These are phyloP conservation scores for Tylopilus vinaceipallidus DNA, from an alignment of 768 basidiomycete species.

Conservation along the genomic window DNA sequence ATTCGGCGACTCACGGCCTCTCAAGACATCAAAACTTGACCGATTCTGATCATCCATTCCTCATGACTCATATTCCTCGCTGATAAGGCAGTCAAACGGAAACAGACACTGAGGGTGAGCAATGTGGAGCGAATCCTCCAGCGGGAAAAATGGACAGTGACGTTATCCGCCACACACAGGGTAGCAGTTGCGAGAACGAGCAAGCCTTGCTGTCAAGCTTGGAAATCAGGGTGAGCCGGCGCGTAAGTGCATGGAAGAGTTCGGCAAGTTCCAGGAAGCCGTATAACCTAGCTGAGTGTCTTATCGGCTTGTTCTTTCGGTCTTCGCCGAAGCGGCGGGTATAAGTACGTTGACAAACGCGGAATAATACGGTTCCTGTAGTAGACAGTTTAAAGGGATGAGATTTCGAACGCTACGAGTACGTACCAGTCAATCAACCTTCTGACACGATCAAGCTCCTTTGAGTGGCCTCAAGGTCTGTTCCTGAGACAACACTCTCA, in stretches of 20 bases:
- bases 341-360: slow-evolving; percentile 23
- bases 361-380: slow-evolving; percentile 28
- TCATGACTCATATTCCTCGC: slow-evolving; percentile 27
- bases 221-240: neutral
- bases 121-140: slow-evolving; percentile 22
- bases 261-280: slow-evolving; percentile 30
- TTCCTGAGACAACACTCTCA: slow-evolving; percentile 10
- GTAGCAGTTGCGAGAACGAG: slow-evolving; percentile 2
- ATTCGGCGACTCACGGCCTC: slow-evolving; percentile 9
- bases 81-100: slow-evolving; percentile 19
- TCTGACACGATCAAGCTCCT: slow-evolving; percentile 21
- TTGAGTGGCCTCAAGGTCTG: slow-evolving; percentile 17
- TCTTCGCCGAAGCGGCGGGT: slow-evolving; percentile 20
- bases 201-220: neutral
- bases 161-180: slow-evolving; percentile 17
- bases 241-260: slow-evolving; percentile 29
- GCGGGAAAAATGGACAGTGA: slow-evolving; percentile 7
- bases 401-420: neutral
- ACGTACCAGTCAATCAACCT: slow-evolving; percentile 25
- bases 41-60: slow-evolving; percentile 28
- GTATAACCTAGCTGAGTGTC: slow-evolving; percentile 26
- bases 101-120: slow-evolving; percentile 7
- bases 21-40: slow-evolving; percentile 18
- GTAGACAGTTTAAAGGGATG: neutral
- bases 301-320: slow-evolving; percentile 18